Conservation (phyloP, 2,329 filamentous ascomycete species). For the Atkinsonella hypoxylon region DNA sequence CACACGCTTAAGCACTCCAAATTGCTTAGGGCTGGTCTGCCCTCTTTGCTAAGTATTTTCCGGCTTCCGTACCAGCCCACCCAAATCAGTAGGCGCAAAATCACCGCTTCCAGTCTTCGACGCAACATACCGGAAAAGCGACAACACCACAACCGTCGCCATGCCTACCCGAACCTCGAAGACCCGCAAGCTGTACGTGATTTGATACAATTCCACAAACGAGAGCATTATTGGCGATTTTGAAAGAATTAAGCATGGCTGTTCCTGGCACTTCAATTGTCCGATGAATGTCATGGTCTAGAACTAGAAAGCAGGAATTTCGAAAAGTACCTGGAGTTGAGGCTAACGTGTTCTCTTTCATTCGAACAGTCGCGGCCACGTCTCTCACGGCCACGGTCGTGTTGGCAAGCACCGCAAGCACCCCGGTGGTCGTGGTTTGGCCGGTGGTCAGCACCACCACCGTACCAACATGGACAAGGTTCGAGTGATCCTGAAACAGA, state of each 20-base stretch:
- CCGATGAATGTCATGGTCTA: not conserved
- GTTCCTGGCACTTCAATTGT: not conserved
- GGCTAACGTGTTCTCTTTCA: not conserved
- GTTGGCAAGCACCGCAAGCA: constrained; percentile 98
- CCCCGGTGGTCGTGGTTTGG: constrained; percentile 71
- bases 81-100: constrained; percentile 23
- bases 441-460: constrained; percentile 95
- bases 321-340: not conserved
- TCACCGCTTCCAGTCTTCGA: constrained; percentile 24
- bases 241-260: constrained; percentile 4
- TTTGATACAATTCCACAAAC: constrained; percentile 7
- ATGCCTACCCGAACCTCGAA: constrained; percentile 67
- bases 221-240: not conserved
- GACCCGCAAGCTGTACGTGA: constrained; percentile 66
- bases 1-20: not conserved
- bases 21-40: constrained; percentile 28
- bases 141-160: constrained; percentile 37
- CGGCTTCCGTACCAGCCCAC: constrained; percentile 13
- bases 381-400: constrained; percentile 96
- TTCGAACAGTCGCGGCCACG: constrained; percentile 72
- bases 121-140: constrained; percentile 28
- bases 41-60: constrained; percentile 28
- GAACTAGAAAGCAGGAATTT: not conserved
- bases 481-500: constrained; percentile 35
- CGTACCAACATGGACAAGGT: constrained; percentile 55